phyloP scores from a whole-genome alignment of 345 rosid genomes.

The Turnera subulata region DNA sequence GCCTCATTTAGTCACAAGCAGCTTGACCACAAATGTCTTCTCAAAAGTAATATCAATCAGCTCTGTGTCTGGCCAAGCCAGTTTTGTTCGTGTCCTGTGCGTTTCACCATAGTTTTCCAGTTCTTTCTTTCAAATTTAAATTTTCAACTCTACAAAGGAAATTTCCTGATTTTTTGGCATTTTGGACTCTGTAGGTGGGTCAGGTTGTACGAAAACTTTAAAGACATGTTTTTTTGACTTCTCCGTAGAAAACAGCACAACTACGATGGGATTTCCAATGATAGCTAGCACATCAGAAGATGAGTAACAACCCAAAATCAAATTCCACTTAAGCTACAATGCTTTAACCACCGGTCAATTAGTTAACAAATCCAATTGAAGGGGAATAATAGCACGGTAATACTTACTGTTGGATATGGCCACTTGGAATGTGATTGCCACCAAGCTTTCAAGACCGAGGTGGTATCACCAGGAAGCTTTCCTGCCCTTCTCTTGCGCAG shows the following conservation, averaged over 20 bases:
- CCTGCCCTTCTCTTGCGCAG: conserved; percentile 98
- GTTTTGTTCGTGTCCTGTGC: background rate
- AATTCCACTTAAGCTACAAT: conserved; percentile 4
- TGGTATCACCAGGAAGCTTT: conserved; percentile 95
- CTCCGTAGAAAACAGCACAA: background rate
- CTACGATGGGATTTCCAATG: conserved; percentile 7
- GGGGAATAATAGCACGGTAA: background rate
- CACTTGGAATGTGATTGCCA: conserved; percentile 98
- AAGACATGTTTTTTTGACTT: conserved; percentile 6
- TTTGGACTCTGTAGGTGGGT: background rate
- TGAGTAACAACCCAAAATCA: too few relatives aligned
- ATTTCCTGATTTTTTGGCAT: conserved; percentile 8
- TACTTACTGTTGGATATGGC: conserved; percentile 98
- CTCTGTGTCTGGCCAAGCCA: background rate
- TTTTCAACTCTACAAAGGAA: conserved; percentile 1
- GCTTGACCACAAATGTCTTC: conserved; percentile 11
- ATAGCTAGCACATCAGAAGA: background rate
- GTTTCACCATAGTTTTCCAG: background rate
- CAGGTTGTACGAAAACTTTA: background rate
- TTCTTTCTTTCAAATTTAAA: background rate
- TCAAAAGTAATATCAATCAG: conserved; percentile 8
- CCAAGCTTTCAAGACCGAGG: conserved; percentile 86
- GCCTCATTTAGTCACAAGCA: background rate
- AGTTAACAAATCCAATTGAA: background rate
- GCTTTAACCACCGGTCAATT: background rate